Base-by-base conservation (phyloP, 148 eudicot species). In the Drosera capensis region DNA sequence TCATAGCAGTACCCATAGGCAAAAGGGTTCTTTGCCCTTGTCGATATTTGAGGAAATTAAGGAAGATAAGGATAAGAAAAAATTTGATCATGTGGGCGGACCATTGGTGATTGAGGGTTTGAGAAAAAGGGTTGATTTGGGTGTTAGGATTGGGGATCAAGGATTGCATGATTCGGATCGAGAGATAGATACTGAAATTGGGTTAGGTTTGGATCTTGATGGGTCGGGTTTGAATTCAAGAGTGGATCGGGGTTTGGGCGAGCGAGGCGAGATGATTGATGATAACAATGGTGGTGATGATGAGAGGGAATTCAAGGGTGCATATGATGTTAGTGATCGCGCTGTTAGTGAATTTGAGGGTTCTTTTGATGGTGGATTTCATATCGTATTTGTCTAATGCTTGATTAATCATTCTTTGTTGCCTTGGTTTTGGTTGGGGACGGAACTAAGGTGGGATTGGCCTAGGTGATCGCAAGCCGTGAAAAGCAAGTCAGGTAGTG, bases 281-380 rank as follows among this genome's bases (percentile, higher is more conserved):
- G 77, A 54, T 23, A n/a, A n/a, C n/a, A n/a, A n/a, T n/a, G n/a
- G n/a, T n/a, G n/a, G n/a, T n/a, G n/a, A 64, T 24, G 85, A 61
- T 46, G 84, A 69, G 31, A 78, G 96, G 96, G 93, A 86, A 38
- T 86, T 86, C 38, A 73, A 45, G 52, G 81, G 68, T 65, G 87
- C 94, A 8, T 25, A 29, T 45, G 45, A 74, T 31, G 67, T n/a
- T n/a, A n/a, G 53, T 13, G 38, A 17, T 34, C 59, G 25, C 44
- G 28, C 20, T 40, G 61, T 23, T 37, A 60, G 17, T 47, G 59
- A 51, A 62, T 56, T 54, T 44, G 5, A 17, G 0, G 23, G n/a
- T 29, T 19, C 38, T 14, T 2, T 23, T 49, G 11, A 14, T 19
- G 20, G 23, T 23, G 43, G 25, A 15, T 11, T 16, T n/a, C n/a